Base-by-base conservation (phyloP, 805 yeast species). In the Wickerhamiella cacticola region DNA sequence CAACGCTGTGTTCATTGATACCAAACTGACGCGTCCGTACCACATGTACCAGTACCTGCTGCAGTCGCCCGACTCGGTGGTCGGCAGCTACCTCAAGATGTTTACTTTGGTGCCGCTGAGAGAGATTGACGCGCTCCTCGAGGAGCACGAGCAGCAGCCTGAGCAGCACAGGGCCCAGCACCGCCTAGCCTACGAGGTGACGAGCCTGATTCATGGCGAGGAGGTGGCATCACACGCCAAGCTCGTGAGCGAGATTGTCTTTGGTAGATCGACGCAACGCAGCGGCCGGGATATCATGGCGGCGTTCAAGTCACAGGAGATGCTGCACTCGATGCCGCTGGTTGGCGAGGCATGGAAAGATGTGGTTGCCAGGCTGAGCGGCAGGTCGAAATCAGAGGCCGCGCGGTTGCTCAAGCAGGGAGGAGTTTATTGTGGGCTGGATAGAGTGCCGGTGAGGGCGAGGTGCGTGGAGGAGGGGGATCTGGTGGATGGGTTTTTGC, bases 1-100 rank as follows among this genome's bases (percentile, higher is more conserved):
- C 0, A 92, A 92, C 68, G 97, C 98, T 0, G 76, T 92, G 1
- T 92, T 92, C 65, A 78, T 92, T 47, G 88, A 82, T 58, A 70
- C 76, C 6, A 63, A 68, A n/a, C 64, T 82, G 50, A 89, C 96
- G 1, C 71, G 83, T 13, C 79, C 95, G 0, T 92, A 75, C 63
- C 82, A 83, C 41, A 64, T 92, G 53, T 92, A 82, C 61, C 97
- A 92, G 56, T 83, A 80, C 60, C 82, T 92, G 63, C 75, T 82
- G 57, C 82, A 83, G 54, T 70, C 81, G 0, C 78, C 82, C 0
- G 60, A 57, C 31, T 79, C 73, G 15, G 88, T 82, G 53, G 79
- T 88, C 2, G 74, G 66, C 29, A 75, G 71, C 54, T 75, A 85
- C 41, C 67, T 92, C 56, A 80, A 77, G 59, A 74, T 79, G 48